phyloP scores from a whole-genome alignment of 345 rosid species.

The Corchorus capsularis region DNA sequence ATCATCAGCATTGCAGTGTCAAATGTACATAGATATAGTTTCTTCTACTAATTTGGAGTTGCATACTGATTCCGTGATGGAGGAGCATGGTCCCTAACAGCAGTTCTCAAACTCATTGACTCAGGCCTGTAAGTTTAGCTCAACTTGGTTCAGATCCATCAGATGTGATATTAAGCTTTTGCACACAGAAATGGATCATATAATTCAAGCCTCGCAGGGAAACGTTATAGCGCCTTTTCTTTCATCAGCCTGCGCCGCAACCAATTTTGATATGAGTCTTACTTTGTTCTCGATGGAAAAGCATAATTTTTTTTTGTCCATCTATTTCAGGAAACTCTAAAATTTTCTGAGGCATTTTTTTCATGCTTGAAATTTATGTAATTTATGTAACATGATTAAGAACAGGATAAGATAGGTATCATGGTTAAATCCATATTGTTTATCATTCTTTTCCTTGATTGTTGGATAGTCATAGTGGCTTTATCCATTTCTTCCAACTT shows the following conservation, averaged over 20 bases:
- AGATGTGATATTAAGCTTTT: slow-evolving; percentile 22
- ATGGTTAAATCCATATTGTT: neutral
- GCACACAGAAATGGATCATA: neutral
- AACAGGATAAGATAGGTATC: neutral
- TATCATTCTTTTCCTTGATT: neutral
- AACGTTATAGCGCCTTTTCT: neutral
- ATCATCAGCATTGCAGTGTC: neutral
- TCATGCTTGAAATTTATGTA: slow-evolving; percentile 18
- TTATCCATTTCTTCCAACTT: no score
- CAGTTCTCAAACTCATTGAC: slow-evolving; percentile 17
- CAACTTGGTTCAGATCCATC: neutral
- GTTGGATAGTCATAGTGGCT: no score
- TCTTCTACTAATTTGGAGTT: neutral
- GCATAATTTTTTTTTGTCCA: neutral
- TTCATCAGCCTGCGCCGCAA: neutral
- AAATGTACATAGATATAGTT: slow-evolving; percentile 18
- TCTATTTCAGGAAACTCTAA: neutral
- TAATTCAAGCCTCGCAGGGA: slow-evolving; percentile 15
- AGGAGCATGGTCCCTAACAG: slow-evolving; percentile 3
- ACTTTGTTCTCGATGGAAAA: slow-evolving; percentile 18
- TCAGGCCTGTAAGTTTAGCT: slow-evolving; percentile 1
- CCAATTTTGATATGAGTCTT: slow-evolving; percentile 35
- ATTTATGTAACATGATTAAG: slow-evolving; percentile 20
- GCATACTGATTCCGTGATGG: slow-evolving; percentile 11
- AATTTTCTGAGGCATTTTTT: slow-evolving; percentile 16